Evolutionary conservation across 78 protist species (phyloP).

Genomic region (Speleostelium caveatum): DNA sequence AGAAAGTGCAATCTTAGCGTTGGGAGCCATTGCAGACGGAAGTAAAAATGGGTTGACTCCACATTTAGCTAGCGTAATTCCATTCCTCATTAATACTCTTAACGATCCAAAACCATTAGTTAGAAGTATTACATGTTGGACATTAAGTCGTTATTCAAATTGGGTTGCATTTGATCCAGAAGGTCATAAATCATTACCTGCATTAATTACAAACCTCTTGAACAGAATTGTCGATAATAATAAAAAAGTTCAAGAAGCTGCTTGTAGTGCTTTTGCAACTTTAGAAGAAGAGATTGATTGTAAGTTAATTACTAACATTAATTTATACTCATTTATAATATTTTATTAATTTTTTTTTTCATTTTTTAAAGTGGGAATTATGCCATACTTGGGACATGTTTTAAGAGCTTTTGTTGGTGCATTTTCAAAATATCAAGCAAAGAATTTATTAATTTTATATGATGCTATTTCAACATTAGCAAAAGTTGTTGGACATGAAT

Average conservation of each 20-base stretch:
- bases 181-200: not conserved
- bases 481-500: constrained; percentile 79
- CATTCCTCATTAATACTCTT: constrained; percentile 74
- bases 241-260: constrained; percentile 94
- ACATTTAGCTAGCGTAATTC: constrained; percentile 70
- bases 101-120: constrained; percentile 86
- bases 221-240: constrained; percentile 82
- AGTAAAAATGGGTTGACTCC: constrained; percentile 64
- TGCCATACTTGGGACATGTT: constrained; percentile 77
- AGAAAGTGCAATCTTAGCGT: constrained; percentile 88
- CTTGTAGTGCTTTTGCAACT: constrained; percentile 92
- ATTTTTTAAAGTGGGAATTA: not conserved
- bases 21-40: constrained; percentile 89
- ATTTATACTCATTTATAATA: too few species aligned
- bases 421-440: constrained; percentile 82
- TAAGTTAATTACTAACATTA: too few species aligned
- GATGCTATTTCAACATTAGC: constrained; percentile 92
- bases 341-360: too few species aligned
- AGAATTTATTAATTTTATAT: constrained; percentile 88
- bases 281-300: constrained; percentile 85
- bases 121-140: constrained; percentile 93
- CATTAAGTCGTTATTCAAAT: constrained; percentile 82
- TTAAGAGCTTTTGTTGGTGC: constrained; percentile 82
- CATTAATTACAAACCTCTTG: constrained; percentile 74
- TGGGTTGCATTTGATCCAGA: constrained; percentile 48